Percentiles rank a stretch among this genome's conserved stretches.
phyloP scores from a whole-genome alignment of 1,284 basidiomycete genomes.

The Wallemia ichthyophaga region DNA sequence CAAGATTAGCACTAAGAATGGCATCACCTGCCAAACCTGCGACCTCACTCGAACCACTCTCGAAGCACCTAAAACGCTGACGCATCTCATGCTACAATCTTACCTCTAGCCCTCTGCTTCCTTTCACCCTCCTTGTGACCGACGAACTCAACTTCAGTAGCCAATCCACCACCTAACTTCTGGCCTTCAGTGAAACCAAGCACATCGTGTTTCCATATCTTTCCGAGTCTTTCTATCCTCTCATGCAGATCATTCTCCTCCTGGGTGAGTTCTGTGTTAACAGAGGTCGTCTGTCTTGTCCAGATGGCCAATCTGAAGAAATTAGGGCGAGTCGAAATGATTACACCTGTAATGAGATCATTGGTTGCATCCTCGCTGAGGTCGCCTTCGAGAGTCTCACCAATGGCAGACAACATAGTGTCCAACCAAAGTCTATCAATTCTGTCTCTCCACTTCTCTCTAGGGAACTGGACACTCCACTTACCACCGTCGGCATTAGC shows the following conservation, averaged over 20 bases:
- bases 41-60: not conserved
- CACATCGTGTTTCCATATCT: conserved; percentile 70
- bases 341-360: conserved; percentile 70
- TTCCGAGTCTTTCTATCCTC: conserved; percentile 40
- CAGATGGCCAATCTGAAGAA: conserved; percentile 94
- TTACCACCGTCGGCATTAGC: conserved; percentile 91
- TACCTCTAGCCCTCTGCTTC: conserved; percentile 57
- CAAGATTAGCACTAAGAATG: no score
- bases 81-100: conserved; percentile 31
- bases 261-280: conserved; percentile 13
- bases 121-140: conserved; percentile 86
- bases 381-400: conserved; percentile 75
- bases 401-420: conserved; percentile 90
- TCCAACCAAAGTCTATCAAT: conserved; percentile 96
- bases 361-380: conserved; percentile 13
- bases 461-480: conserved; percentile 91
- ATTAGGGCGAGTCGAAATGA: conserved; percentile 71
- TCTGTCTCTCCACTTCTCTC: conserved; percentile 55
- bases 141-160: conserved; percentile 76
- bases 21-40: no score
- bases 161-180: conserved; percentile 46
- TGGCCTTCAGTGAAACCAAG: conserved; percentile 45
- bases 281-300: conserved; percentile 48
- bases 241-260: conserved; percentile 30
- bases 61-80: no score